These are phyloP conservation scores for Mychonastes homosphaera DNA, from an alignment of 139 green algal genomes.

Conservation along the genomic window DNA sequence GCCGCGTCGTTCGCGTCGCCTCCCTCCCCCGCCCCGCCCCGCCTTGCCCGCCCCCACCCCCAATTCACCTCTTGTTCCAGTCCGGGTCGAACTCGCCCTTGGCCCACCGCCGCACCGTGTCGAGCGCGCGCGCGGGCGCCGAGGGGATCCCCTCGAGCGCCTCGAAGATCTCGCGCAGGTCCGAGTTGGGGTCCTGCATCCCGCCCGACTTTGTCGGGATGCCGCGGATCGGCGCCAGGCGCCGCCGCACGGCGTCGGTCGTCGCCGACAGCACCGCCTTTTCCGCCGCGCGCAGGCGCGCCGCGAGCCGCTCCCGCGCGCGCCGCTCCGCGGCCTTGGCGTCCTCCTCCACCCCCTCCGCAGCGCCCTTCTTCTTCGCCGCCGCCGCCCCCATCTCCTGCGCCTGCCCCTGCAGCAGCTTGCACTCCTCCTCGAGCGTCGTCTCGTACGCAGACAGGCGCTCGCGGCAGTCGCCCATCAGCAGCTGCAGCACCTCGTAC, in stretches of 20 bases:
- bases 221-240: conserved; percentile 87
- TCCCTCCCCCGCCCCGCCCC: too few relatives aligned
- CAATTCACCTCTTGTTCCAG: conserved; percentile 26
- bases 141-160: conserved; percentile 65
- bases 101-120: conserved; percentile 46
- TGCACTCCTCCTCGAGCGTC: conserved; percentile 32
- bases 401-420: conserved; percentile 26
- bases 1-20: too few relatives aligned
- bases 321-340: conserved; percentile 16
- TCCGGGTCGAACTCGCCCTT: conserved; percentile 14
- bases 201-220: conserved; percentile 85
- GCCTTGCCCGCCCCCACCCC: too few relatives aligned
- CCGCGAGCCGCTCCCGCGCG: conserved; percentile 37
- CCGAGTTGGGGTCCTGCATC: conserved; percentile 78
- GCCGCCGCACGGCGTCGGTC: conserved; percentile 60
- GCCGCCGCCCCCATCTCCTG: too few relatives aligned
- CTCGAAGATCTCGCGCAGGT: conserved; percentile 90
- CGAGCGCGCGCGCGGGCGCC: conserved; percentile 46
- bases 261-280: conserved; percentile 57
- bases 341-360: conserved; percentile 42
- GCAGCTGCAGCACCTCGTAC: conserved; percentile 91
- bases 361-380: too few relatives aligned
- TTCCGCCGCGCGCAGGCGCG: conserved; percentile 54
- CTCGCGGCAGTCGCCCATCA: conserved; percentile 82
- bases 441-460: conserved; percentile 48